Evolutionary conservation across 2,329 filamentous ascomycete genomes (phyloP), one percentile per base, ranked within the genome.

Genomic region (Lachnellula arida): DNA sequence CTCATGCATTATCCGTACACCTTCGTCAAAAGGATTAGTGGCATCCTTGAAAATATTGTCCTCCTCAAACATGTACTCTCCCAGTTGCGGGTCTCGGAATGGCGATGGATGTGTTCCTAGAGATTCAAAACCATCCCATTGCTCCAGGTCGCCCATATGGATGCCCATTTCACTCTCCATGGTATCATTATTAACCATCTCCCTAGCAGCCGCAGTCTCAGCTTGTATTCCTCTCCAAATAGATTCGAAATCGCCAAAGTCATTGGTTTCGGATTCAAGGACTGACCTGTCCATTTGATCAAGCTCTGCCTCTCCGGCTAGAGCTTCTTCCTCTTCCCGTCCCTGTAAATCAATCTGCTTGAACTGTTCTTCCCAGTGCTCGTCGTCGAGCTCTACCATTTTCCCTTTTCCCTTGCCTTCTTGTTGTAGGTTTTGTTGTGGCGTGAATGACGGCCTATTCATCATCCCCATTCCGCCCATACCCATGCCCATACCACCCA

Each of bases 351-450:
- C 90, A 70, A 97, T 86, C 73, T 94, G 85, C 55, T 91, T 89
- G 72, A 99, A 99, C 72, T 97, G 91, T 66, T 91, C 90, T 74
- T 97, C 93, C 94, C 94, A 97, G 69, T 96, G 88, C 68, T 87
- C 78, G 65, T 99, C 93, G 70, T 97, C 91, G 23, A 97, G 81
- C 75, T 97, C 94, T 12, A 97, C 87, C 75, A 97, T 84, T 73
- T 95, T 96, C 40, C 89, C 92, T 71, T 97, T 97, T 57, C 88
- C 89, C 72, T 91, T 88, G 49, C 68, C 78, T 43, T 70, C 65
- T 39, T 65, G 63, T 63, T 79, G 76, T 67, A 78, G 74, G 46
- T 72, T 72, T 67, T 73, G 67, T 59, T 72, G 59, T 61, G 71
- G 66, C 65, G 75, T 65, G 64, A 70, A 74, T 67, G 74, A 69